Evolutionary conservation across 2,329 filamentous ascomycete species (phyloP), one percentile per base, ranked within the genome.

Genomic region (Monilinia polystroma): DNA sequence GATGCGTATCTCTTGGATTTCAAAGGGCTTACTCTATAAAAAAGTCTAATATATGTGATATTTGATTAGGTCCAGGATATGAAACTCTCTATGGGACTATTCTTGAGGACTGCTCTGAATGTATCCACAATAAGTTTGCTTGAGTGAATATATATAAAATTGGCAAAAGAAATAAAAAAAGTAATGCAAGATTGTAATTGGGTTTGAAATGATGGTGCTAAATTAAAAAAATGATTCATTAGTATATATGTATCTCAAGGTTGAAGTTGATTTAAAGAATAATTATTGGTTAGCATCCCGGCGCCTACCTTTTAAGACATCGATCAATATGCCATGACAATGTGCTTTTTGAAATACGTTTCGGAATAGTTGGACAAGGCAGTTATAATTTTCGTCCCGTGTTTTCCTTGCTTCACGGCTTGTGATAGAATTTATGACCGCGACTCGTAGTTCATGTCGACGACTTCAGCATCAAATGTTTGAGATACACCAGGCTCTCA

Each of bases 301-400:
- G 49, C 29, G 47, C 64, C 45, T 66, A 66, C 64, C 64, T 66
- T 66, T 60, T 45, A 66, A 53, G 64, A 66, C 56, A 66, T 49
- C 38, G 29, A 62, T 51, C 64, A 52, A 62, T 41, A 54, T 66
- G 29, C 49, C 49, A 64, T 64, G 14, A 29, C 38, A 26, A 52
- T 62, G 52, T 45, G 32, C 18, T 51, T 49, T 49, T 59, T 12
- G n/a, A 29, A 45, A 29, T n/a, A 5, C 43, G 57, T 60, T 60
- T 60, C 43, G 63, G 49, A 59, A 57, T 58, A 47, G 26, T 35
- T 29, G 51, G 41, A 41, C 26, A 47, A 41, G 63, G 53, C 41
- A n/a, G 45, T 53, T 45, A 53, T 52, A 29, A 41, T 53, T 23
- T 54, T 16, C 51, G 23, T 43, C 23, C 49, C 11, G 32, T 54